Conservation (phyloP, 2,329 filamentous ascomycete species). For the Pestalotiopsis sp. region DNA sequence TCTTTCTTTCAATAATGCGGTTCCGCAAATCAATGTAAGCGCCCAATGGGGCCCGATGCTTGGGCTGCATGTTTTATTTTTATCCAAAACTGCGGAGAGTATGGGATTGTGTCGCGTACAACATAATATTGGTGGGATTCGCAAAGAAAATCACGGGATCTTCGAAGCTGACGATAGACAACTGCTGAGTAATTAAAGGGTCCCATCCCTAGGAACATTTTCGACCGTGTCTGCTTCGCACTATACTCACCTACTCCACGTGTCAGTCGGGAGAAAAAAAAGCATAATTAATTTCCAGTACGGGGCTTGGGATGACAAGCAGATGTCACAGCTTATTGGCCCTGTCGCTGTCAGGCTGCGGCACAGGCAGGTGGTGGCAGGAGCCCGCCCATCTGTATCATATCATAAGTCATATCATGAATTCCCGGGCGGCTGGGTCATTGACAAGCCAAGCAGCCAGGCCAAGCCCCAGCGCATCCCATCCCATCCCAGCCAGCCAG, state of each 20-base stretch:
- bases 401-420: background rate
- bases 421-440: background rate
- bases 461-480: background rate
- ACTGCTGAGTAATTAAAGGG: background rate
- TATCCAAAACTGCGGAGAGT: background rate
- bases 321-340: background rate
- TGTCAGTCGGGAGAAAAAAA: background rate
- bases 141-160: background rate
- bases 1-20: background rate
- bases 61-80: background rate
- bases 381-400: background rate
- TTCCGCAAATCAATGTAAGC: background rate
- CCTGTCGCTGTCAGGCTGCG: background rate
- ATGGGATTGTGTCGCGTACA: background rate
- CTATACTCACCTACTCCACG: background rate
- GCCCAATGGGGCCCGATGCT: background rate
- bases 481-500: background rate
- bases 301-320: background rate
- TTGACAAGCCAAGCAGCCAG: background rate
- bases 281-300: background rate
- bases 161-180: background rate
- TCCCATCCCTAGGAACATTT: background rate
- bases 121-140: background rate
- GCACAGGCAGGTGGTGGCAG: background rate
- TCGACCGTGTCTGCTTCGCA: background rate